Evolutionary conservation across 225 moss, liverwort and hornwort species (phyloP).

Genomic region (Thuidium tamariscinum): DNA sequence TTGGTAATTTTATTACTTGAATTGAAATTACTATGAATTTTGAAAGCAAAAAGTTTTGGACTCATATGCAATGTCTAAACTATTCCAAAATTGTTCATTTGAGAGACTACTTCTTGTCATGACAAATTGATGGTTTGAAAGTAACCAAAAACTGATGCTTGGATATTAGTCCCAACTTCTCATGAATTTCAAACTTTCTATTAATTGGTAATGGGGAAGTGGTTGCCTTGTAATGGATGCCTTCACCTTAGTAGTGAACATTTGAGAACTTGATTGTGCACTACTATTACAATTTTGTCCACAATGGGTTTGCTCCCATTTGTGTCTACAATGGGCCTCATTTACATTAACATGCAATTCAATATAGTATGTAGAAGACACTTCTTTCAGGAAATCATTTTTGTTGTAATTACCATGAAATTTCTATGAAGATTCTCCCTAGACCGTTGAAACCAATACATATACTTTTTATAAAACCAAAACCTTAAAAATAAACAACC

Average conservation of each 20-base stretch:
- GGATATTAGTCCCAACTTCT: no score
- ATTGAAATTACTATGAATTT: no score
- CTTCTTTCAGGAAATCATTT: not conserved
- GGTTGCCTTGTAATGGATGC: no score
- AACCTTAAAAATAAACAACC: not conserved
- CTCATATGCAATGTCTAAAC: no score
- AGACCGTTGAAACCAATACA: not conserved
- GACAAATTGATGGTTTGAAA: no score
- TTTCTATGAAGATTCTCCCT: rapidly evolving
- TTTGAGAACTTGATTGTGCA: not conserved
- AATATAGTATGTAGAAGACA: rapidly evolving
- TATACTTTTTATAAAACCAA: rapidly evolving
- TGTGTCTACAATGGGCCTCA: rapidly evolving
- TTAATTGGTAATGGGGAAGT: no score
- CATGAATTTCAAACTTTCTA: no score
- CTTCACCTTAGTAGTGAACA: not conserved
- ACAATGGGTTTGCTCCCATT: not conserved
- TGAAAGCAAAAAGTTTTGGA: no score
- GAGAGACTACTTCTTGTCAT: no score
- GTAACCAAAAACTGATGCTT: no score
- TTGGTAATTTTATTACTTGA: no score
- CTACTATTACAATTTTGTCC: not conserved
- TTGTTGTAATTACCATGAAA: not conserved
- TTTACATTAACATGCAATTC: not conserved
- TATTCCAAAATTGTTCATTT: no score